These are phyloP conservation scores for Yamadazyma diospyri DNA, from an alignment of 1,139 yeast species.

Conservation along the genomic window DNA sequence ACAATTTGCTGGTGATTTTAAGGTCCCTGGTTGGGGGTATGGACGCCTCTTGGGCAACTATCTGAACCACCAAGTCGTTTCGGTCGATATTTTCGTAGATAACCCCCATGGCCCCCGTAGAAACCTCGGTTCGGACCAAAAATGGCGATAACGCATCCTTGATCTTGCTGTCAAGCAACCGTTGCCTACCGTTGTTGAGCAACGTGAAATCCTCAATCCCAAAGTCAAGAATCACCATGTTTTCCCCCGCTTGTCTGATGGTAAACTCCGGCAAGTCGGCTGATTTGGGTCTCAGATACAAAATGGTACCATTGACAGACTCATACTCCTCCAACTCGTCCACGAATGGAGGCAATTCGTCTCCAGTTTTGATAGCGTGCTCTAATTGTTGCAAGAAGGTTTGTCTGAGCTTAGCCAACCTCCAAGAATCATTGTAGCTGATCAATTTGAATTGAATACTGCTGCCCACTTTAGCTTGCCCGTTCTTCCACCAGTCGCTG, in stretches of 20 bases:
- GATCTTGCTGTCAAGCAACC: slow-evolving; percentile 15
- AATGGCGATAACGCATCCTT: slow-evolving; percentile 11
- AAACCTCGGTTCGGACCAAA: slow-evolving; percentile 21
- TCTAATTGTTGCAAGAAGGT: slow-evolving; percentile 17
- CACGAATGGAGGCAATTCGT: slow-evolving; percentile 9
- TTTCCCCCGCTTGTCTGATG: slow-evolving; percentile 32
- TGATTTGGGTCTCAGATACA: slow-evolving; percentile 12
- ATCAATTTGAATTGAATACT: slow-evolving; percentile 22
- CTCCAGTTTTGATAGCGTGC: slow-evolving; percentile 9
- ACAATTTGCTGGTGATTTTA: slow-evolving; percentile 27
- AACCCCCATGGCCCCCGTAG: slow-evolving; percentile 26
- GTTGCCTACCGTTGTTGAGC: slow-evolving; percentile 30
- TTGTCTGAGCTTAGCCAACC: slow-evolving; percentile 18
- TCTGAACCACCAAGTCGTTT: slow-evolving; percentile 15
- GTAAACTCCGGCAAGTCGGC: slow-evolving; percentile 14
- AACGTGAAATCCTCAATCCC: slow-evolving; percentile 25
- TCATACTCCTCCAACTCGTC: slow-evolving; percentile 19
- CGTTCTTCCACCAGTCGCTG: slow-evolving; percentile 34
- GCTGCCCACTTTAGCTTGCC: slow-evolving; percentile 29
- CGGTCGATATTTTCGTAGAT: slow-evolving; percentile 20
- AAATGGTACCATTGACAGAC: slow-evolving; percentile 11
- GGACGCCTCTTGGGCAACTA: slow-evolving; percentile 20
- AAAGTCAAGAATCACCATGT: slow-evolving; percentile 29
- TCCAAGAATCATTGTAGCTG: slow-evolving; percentile 23
- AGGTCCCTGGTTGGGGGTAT: slow-evolving; percentile 28